phyloP scores from a whole-genome alignment of 805 yeast species.

The Barnettozyma botsteinii region DNA sequence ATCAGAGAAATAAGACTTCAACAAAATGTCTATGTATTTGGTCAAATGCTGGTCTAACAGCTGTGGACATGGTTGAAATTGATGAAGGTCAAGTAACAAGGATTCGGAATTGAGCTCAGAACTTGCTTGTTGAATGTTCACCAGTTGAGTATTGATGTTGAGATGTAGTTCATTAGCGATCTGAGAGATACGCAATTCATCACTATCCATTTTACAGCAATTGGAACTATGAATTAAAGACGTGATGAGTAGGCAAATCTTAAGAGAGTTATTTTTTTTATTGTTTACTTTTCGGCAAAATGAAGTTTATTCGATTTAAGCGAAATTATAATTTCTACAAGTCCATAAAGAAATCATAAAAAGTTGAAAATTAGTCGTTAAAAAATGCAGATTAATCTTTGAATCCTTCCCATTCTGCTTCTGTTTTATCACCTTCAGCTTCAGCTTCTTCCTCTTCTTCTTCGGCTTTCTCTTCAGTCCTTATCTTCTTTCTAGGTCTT shows the following conservation, averaged over 20 bases:
- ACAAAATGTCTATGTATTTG: conserved; percentile 28
- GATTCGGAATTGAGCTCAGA: background rate
- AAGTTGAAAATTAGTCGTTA: background rate
- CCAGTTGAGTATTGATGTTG: conserved; percentile 9
- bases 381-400: conserved; percentile 3
- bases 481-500: conserved; percentile 27
- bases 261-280: background rate
- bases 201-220: conserved; percentile 26
- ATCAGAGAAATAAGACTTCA: conserved; percentile 23
- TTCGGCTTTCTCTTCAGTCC: conserved; percentile 21
- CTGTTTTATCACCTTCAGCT: conserved; percentile 5
- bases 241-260: too few relatives aligned
- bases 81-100: conserved; percentile 31
- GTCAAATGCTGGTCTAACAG: conserved; percentile 40
- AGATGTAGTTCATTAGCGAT: conserved; percentile 18
- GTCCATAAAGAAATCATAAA: background rate
- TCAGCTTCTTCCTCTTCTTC: conserved; percentile 11
- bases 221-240: background rate
- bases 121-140: background rate
- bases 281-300: conserved; percentile 6
- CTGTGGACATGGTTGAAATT: conserved; percentile 51
- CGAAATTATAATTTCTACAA: background rate
- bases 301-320: background rate
- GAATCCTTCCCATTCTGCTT: conserved; percentile 13
- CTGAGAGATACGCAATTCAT: conserved; percentile 27